Base-by-base conservation (phyloP, 2,329 filamentous ascomycete genomes). In the Macrophomina phaseolina region DNA sequence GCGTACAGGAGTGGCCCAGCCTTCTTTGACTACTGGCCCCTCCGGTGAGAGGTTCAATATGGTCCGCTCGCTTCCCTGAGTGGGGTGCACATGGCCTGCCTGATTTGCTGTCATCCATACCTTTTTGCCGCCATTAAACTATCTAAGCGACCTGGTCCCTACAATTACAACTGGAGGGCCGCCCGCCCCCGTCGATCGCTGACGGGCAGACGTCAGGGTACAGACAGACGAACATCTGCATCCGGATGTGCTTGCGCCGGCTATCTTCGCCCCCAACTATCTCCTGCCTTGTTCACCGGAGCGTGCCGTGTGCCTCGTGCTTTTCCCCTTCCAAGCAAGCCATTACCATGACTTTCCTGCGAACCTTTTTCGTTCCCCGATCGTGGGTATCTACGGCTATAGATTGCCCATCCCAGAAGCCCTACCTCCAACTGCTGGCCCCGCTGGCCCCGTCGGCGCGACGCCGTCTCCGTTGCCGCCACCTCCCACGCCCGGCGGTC, bases 321-420 rank as follows among this genome's bases (percentile, higher is more conserved):
- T 45, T 34, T 36, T 14, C n/a, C 12, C n/a, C 9, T 51, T 5
- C 49, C 42, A n/a, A 49, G 30, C 45, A 62, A 49, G 58, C 58
- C 45, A 48, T 62, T 45, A n/a, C 11, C 58, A 38, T 49, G 12
- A 28, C 7, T 23, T 28, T 62, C 30, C 58, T 62, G 58, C 58
- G 42, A 38, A 62, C 58, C 7, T 62, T 16, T 38, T 45, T 38
- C 11, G 30, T 32, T 49, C 1, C 34, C 14, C 14, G 52, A 23
- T 23, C 23, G 23, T 2, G 23, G 23, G n/a, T 36, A 53, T 36
- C 30, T 53, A 28, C n/a, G 5, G 23, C 58, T 64, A 64, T 34
- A 64, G 23, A 45, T 64, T 64, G 61, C 61, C 61, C 61, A 64
- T 52, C 36, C 61, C 61, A 6, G 61, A 48, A 53, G 61, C 14